Percentiles rank a stretch among this genome's conserved stretches.
phyloP scores from a whole-genome alignment of 2,329 filamentous ascomycete genomes.

The Aspergillus niger region DNA sequence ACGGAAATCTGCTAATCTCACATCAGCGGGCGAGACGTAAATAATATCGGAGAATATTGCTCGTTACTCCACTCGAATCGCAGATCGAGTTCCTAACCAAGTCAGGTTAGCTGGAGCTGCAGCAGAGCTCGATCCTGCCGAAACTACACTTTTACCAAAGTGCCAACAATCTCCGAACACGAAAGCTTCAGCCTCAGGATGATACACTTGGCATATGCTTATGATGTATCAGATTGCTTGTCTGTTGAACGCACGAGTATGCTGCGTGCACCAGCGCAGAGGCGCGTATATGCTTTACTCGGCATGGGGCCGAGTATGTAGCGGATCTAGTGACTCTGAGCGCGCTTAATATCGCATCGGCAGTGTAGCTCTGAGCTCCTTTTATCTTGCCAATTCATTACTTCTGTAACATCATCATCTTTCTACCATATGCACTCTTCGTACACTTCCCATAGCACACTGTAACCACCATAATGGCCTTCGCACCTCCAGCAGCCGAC shows the following conservation, averaged over 20 bases:
- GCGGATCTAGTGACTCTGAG: no score
- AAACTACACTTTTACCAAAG: not conserved
- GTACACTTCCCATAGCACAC: no score
- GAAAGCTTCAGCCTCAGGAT: not conserved
- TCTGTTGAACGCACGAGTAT: no score
- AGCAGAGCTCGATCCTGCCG: conserved; percentile 1
- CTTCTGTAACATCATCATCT: not conserved
- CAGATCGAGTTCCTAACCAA: not conserved
- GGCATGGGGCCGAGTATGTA: no score
- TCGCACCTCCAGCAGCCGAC: not conserved
- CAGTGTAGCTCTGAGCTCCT: no score
- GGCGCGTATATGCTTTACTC: not conserved
- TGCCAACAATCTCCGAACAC: not conserved
- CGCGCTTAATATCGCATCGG: no score
- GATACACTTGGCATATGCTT: not conserved
- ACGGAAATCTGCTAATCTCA: not conserved
- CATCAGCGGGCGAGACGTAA: not conserved
- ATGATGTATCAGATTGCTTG: not conserved
- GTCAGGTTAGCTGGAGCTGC: not conserved
- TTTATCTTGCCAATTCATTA: not conserved
- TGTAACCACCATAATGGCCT: not conserved
- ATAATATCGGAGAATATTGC: not conserved
- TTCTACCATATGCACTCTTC: not conserved
- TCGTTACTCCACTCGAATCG: not conserved
- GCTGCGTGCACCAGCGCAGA: not conserved